A percentile compares a stretch with the other conserved stretches of the same genome.
phyloP scores from a whole-genome alignment of 2,329 filamentous ascomycete species.

The Cordyceps pruinosa region DNA sequence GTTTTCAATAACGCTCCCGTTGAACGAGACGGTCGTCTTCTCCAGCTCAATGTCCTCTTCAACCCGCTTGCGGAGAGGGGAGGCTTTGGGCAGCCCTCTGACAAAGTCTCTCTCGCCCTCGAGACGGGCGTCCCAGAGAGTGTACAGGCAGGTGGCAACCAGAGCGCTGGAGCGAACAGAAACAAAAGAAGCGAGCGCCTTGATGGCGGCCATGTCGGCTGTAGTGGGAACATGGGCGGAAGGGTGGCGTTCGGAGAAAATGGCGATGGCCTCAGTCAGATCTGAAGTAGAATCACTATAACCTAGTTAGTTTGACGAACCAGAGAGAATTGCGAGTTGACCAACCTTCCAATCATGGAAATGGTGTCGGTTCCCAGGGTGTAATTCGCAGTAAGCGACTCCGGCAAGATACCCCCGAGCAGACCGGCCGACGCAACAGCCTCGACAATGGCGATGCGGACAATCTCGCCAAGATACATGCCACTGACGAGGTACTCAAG shows the following conservation, averaged over 20 bases:
- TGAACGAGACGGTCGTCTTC: constrained; percentile 63
- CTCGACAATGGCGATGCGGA: constrained; percentile 50
- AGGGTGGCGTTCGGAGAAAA: constrained; percentile 46
- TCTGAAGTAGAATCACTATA: constrained; percentile 38
- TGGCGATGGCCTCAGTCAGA: constrained; percentile 36
- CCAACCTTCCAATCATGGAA: constrained; percentile 51
- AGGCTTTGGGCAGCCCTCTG: constrained; percentile 23
- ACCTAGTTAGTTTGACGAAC: constrained; percentile 17
- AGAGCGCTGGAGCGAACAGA: constrained; percentile 53
- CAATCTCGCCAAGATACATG: constrained; percentile 61
- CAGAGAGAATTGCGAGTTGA: constrained; percentile 10
- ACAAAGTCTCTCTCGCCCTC: constrained; percentile 36
- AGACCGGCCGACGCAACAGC: constrained; percentile 48
- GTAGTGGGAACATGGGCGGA: constrained; percentile 32
- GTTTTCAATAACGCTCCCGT: constrained; percentile 72
- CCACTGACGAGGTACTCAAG: constrained; percentile 58
- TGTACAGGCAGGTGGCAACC: constrained; percentile 51
- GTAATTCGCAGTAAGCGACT: constrained; percentile 45
- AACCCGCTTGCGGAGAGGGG: constrained; percentile 34
- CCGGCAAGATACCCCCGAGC: constrained; percentile 50
- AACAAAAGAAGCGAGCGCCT: constrained; percentile 46
- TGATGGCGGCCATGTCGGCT: constrained; percentile 45
- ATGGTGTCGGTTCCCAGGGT: constrained; percentile 55
- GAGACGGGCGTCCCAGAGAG: constrained; percentile 50
- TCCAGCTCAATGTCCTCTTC: constrained; percentile 43